These are phyloP conservation scores for Aspergillus fructus DNA, from an alignment of 2,329 filamentous ascomycete species.

Conservation along the genomic window DNA sequence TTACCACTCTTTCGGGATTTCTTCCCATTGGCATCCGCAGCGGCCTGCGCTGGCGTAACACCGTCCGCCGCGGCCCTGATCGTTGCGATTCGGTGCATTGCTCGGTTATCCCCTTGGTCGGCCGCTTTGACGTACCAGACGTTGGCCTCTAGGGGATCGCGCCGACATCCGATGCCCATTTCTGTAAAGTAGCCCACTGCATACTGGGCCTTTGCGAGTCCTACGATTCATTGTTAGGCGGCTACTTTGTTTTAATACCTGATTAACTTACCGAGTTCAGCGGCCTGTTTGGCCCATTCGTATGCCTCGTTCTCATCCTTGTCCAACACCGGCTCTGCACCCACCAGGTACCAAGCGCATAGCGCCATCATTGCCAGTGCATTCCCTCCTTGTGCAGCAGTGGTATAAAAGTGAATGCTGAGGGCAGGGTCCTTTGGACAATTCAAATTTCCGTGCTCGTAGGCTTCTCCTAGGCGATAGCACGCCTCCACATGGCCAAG, in stretches of 20 bases:
- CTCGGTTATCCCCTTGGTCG: constrained; percentile 85
- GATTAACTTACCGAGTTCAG: constrained; percentile 70
- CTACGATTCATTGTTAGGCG: constrained; percentile 23
- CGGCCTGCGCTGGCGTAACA: constrained; percentile 33
- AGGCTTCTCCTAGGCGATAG: constrained; percentile 89
- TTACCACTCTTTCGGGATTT: constrained; percentile 13
- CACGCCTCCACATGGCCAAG: constrained; percentile 84
- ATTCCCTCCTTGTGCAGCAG: constrained; percentile 80
- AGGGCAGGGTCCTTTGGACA: constrained; percentile 90
- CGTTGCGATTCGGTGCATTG: constrained; percentile 79
- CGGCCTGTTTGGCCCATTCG: constrained; percentile 88
- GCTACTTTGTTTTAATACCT: background rate
- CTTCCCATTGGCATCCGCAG: constrained; percentile 18
- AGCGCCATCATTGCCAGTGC: constrained; percentile 94
- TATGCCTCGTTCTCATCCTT: constrained; percentile 96
- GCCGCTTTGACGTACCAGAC: constrained; percentile 98
- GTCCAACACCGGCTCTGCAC: constrained; percentile 84
- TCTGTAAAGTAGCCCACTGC: constrained; percentile 96
- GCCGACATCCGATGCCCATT: constrained; percentile 93
- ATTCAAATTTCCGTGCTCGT: constrained; percentile 84
- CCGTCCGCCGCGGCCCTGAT: constrained; percentile 79
- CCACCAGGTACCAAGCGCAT: constrained; percentile 98
- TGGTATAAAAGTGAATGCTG: constrained; percentile 96
- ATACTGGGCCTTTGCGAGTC: constrained; percentile 73
- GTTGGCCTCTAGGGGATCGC: constrained; percentile 94